These are phyloP conservation scores for Trametes cinnabarina DNA, from an alignment of 768 basidiomycete species.

Conservation along the genomic window DNA sequence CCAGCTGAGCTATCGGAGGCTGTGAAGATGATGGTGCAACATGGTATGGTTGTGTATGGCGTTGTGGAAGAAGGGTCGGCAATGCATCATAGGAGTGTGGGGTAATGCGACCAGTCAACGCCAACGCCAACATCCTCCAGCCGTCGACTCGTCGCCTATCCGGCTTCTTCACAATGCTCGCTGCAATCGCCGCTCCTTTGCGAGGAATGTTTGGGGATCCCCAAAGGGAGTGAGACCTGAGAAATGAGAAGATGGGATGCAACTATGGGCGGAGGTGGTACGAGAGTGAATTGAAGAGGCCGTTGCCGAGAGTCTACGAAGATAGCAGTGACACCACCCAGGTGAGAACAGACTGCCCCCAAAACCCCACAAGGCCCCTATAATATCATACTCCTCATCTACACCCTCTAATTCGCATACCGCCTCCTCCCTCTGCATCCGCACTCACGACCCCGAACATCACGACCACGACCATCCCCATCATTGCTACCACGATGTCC, in stretches of 20 bases:
- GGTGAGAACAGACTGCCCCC: conserved; percentile 1
- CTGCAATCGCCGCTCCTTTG: neutral
- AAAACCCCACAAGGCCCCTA: conserved; percentile 10
- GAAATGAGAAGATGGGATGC: neutral
- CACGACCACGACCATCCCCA: conserved; percentile 1
- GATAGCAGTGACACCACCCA: conserved; percentile 17
- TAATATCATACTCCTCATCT: neutral
- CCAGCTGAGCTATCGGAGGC: conserved; percentile 25
- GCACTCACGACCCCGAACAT: neutral
- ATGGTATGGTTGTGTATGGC: too few relatives aligned
- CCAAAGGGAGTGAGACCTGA: conserved; percentile 4
- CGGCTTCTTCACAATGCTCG: too few relatives aligned
- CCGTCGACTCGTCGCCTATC: too few relatives aligned
- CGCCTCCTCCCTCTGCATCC: neutral
- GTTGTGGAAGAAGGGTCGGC: neutral
- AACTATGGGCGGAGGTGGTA: conserved; percentile 3
- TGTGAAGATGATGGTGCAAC: too few relatives aligned
- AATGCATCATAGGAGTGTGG: neutral
- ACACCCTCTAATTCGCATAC: neutral
- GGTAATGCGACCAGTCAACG: neutral
- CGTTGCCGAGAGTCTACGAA: conserved; percentile 7
- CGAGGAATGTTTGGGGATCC: conserved; percentile 9
- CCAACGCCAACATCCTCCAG: neutral
- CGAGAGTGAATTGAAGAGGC: conserved; percentile 6
- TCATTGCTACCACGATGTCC: conserved; percentile 27